A percentile compares a stretch with the other conserved stretches of the same genome.
Evolutionary conservation across 129 eudicot species (phyloP).

Genomic region (Dittrichia graveolens): DNA sequence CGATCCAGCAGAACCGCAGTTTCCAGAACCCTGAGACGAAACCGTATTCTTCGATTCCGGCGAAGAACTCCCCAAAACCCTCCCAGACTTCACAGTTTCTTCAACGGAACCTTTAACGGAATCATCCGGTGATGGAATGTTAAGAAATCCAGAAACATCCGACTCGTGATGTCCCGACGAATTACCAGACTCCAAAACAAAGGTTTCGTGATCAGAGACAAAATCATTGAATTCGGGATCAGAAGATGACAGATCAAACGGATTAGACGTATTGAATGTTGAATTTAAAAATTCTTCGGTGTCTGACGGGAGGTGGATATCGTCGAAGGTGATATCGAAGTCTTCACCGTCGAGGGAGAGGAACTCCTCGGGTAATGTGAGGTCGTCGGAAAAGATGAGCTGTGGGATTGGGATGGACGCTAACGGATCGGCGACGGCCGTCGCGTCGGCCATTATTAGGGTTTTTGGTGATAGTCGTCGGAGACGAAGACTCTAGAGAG

Average conservation of each 20-base stretch:
- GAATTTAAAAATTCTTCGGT: conserved; percentile 47
- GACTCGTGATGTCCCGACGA: conserved; percentile 35
- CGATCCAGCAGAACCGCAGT: conserved; percentile 44
- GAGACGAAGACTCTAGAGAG: conserved; percentile 33
- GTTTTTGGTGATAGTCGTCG: conserved; percentile 31
- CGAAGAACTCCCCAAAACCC: conserved; percentile 27
- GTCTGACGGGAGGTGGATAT: conserved; percentile 43
- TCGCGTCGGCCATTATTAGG: conserved; percentile 49
- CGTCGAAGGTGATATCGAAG: conserved; percentile 65
- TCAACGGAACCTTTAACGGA: conserved; percentile 9
- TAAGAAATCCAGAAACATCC: conserved; percentile 31
- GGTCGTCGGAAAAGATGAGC: conserved; percentile 41
- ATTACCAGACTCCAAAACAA: conserved; percentile 2
- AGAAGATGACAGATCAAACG: conserved; percentile 6
- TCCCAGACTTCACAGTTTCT: conserved; percentile 5
- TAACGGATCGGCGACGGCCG: conserved; percentile 35
- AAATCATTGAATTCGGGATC: conserved; percentile 30
- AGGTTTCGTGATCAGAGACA: conserved; percentile 30
- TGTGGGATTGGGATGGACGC: conserved; percentile 50
- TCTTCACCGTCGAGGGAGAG: conserved; percentile 36
- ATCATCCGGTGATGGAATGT: conserved; percentile 26
- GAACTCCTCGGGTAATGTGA: conserved; percentile 29
- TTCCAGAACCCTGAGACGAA: conserved; percentile 67
- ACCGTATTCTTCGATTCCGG: conserved; percentile 36
- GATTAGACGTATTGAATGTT: conserved; percentile 9